Conservation (phyloP, 768 basidiomycete species). For the Cantharellus cinnabarinus region DNA sequence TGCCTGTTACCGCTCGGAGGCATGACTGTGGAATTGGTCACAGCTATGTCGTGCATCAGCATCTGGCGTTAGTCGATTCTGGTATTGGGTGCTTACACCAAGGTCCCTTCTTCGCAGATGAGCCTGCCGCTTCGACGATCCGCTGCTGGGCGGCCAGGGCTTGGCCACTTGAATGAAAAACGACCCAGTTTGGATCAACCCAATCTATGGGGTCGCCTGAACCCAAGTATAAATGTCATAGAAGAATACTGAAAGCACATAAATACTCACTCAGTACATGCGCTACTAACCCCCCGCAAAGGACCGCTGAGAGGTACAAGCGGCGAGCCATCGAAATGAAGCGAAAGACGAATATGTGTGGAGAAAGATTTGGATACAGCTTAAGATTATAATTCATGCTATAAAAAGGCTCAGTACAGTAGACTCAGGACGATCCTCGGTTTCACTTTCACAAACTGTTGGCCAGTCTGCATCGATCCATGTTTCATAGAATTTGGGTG, state of each 20-base stretch:
- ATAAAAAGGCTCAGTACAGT: too few relatives aligned
- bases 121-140: constrained; percentile 6
- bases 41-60: constrained; percentile 13
- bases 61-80: not conserved
- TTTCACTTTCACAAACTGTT: too few relatives aligned
- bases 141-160: constrained; percentile 1
- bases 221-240: not conserved
- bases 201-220: not conserved
- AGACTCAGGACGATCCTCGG: too few relatives aligned
- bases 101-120: constrained; percentile 6
- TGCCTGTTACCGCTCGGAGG: constrained; percentile 28
- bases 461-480: too few relatives aligned
- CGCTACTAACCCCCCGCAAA: too few relatives aligned
- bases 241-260: not conserved
- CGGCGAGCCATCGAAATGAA: too few relatives aligned
- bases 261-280: too few relatives aligned
- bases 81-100: constrained; percentile 4
- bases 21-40: constrained; percentile 17
- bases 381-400: too few relatives aligned
- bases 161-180: not conserved
- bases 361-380: too few relatives aligned
- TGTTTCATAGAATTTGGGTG: too few relatives aligned
- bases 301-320: too few relatives aligned
- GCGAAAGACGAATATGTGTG: too few relatives aligned
- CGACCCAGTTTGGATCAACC: not conserved